A percentile compares a stretch with the other conserved stretches of the same genome.
phyloP scores from a whole-genome alignment of 169 alveolate genomes.

The Miamiensis avidus region DNA sequence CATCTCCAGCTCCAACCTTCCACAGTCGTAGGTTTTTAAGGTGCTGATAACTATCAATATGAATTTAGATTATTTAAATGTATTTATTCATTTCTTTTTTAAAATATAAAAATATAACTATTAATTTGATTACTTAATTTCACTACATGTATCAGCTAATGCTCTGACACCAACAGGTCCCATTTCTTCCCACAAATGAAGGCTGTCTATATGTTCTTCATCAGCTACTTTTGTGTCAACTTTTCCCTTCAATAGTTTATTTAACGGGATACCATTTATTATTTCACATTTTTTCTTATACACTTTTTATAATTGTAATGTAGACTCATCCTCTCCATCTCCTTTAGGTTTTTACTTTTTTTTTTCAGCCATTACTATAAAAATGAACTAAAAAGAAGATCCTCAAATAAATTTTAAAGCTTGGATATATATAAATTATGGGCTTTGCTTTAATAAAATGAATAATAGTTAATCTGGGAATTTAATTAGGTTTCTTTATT shows the following conservation, averaged over 20 bases:
- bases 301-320: slow-evolving; percentile 16
- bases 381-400: no score
- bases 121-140: slow-evolving; percentile 16
- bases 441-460: no score
- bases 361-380: slow-evolving; percentile 33
- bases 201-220: slow-evolving; percentile 31
- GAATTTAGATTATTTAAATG: not conserved
- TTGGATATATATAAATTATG: no score
- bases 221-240: slow-evolving; percentile 31
- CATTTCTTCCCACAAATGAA: slow-evolving; percentile 44
- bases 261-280: slow-evolving; percentile 41
- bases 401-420: no score
- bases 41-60: slow-evolving; percentile 39
- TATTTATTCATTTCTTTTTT: not conserved
- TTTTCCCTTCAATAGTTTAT: slow-evolving; percentile 37
- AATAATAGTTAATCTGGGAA: no score
- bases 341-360: slow-evolving; percentile 43
- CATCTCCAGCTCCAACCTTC: slow-evolving; percentile 46
- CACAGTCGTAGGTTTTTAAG: slow-evolving; percentile 31
- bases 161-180: slow-evolving; percentile 50
- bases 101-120: not conserved
- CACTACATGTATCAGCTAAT: slow-evolving; percentile 36
- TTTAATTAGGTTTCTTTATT: no score
- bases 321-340: slow-evolving; percentile 45
- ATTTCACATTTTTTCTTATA: slow-evolving; percentile 31